These are phyloP conservation scores for Histomonas meleagridis DNA, from an alignment of 208 protist genomes.

Conservation along the genomic window DNA sequence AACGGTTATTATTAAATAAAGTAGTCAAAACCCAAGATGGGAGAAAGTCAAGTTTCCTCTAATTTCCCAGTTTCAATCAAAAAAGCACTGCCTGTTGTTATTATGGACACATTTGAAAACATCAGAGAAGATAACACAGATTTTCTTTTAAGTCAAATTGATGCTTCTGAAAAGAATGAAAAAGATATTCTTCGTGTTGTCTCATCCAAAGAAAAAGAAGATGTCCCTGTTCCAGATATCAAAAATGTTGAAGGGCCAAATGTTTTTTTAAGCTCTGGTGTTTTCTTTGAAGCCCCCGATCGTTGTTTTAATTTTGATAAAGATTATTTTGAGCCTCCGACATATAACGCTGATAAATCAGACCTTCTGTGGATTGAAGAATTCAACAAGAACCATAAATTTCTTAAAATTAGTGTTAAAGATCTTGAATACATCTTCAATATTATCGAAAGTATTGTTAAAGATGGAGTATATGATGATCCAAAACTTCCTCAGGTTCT, in stretches of 20 bases:
- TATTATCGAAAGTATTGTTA: not conserved
- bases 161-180: slow-evolving; percentile 7
- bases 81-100: not conserved
- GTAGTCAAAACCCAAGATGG: not conserved
- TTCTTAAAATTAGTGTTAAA: not conserved
- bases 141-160: not conserved
- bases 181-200: slow-evolving; percentile 6
- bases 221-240: not conserved
- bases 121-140: not conserved
- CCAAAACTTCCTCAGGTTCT: not conserved
- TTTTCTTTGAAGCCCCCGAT: not conserved
- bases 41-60: not conserved
- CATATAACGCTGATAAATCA: not conserved
- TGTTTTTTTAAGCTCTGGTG: not conserved
- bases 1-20: not conserved
- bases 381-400: slow-evolving; percentile 21
- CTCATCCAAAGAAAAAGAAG: not conserved
- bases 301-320: slow-evolving; percentile 22
- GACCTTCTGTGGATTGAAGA: not conserved
- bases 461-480: not conserved
- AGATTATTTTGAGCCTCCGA: not conserved
- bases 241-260: not conserved
- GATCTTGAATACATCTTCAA: not conserved
- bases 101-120: not conserved
- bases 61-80: not conserved